Conservation (phyloP, 345 rosid genomes). For the Cardamine resedifolia region DNA sequence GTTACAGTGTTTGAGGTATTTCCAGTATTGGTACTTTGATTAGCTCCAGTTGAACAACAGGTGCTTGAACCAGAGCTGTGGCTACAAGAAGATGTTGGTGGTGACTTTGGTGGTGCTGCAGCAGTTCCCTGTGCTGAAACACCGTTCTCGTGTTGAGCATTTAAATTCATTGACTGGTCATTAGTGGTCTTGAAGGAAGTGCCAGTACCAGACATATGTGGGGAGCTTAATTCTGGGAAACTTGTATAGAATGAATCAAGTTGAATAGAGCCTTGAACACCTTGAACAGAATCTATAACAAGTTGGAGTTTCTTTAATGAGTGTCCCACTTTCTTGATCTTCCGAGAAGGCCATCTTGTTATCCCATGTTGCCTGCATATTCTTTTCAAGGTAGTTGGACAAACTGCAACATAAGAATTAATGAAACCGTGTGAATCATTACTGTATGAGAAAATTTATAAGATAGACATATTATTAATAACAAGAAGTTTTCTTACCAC, state of each 20-base stretch:
- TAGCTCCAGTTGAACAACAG: constrained; percentile 63
- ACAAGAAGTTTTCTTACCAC: constrained; percentile 57
- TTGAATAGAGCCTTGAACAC: constrained; percentile 78
- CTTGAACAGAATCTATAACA: constrained; percentile 92
- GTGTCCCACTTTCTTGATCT: constrained; percentile 96
- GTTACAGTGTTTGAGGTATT: constrained; percentile 32
- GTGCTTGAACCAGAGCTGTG: constrained; percentile 82
- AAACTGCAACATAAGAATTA: constrained; percentile 57
- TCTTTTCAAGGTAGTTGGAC: constrained; percentile 95
- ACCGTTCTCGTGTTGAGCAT: constrained; percentile 46
- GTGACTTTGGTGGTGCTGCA: constrained; percentile 55
- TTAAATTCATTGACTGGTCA: constrained; percentile 38
- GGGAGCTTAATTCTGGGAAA: constrained; percentile 83
- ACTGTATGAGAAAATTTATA: neutral
- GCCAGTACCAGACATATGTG: constrained; percentile 40
- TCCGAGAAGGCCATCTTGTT: constrained; percentile 91
- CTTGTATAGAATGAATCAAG: constrained; percentile 82
- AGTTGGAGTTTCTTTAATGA: constrained; percentile 89
- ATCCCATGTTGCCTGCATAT: constrained; percentile 96
- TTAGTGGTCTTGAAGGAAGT: constrained; percentile 35
- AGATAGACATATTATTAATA: neutral
- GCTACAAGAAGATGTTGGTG: constrained; percentile 70
- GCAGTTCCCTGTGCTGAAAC: constrained; percentile 41
- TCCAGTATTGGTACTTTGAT: constrained; percentile 40
- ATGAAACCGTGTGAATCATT: neutral